phyloP scores from a whole-genome alignment of 768 basidiomycete species.

The Auricularia auricula-judae region DNA sequence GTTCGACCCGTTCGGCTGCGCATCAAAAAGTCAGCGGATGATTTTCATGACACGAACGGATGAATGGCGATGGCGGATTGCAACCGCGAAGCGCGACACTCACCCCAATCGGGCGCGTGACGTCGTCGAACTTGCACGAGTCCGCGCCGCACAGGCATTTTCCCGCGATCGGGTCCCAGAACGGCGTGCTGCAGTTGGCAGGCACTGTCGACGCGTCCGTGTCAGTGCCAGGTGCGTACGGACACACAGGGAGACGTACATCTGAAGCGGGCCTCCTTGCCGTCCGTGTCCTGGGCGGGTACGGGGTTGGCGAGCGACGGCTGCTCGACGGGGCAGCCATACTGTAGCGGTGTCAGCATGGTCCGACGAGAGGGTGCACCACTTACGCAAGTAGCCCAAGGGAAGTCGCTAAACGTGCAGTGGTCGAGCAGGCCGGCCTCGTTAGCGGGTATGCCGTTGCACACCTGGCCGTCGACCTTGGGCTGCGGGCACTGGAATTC shows the following conservation, averaged over 20 bases:
- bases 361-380: not conserved
- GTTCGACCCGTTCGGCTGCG: conserved; percentile 56
- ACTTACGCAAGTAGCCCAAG: conserved; percentile 67
- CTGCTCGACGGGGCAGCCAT: conserved; percentile 52
- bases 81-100: conserved; percentile 13
- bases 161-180: conserved; percentile 68
- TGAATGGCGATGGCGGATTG: not conserved
- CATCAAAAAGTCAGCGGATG: conserved; percentile 3
- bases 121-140: conserved; percentile 53
- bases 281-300: conserved; percentile 44
- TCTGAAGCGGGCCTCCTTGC: conserved; percentile 39
- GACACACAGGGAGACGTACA: conserved; percentile 29
- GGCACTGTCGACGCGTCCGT: conserved; percentile 34
- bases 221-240: no score
- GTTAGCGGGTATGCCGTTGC: conserved; percentile 66
- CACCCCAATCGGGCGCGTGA: conserved; percentile 55
- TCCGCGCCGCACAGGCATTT: conserved; percentile 48
- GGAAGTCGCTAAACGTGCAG: conserved; percentile 64
- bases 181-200: conserved; percentile 61
- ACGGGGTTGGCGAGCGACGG: conserved; percentile 54
- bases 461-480: conserved; percentile 50
- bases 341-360: conserved; percentile 30
- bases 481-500: conserved; percentile 58
- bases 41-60: not conserved
- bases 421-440: conserved; percentile 48